Evolutionary conservation across 768 basidiomycete genomes (phyloP), one percentile per base, ranked within the genome.

Genomic region (Panaeolus papilionaceus): DNA sequence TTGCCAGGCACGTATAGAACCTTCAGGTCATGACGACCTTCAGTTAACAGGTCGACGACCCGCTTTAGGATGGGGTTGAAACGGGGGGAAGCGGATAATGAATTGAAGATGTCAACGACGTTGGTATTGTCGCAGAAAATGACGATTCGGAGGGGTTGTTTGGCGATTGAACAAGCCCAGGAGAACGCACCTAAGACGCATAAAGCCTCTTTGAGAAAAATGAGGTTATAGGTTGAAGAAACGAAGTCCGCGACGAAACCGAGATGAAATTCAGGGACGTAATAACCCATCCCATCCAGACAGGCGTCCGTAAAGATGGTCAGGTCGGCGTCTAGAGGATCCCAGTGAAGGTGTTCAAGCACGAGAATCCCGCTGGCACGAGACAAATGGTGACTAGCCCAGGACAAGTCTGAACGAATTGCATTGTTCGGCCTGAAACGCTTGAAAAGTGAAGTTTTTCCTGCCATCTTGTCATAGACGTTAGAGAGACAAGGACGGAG

Each of bases 401-500:
- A 85, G 0, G 0, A 0, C 16, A 80, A 63, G 49, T 82, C 79
- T 0, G 54, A 33, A 0, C 33, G 16, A 23, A 82, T 66, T 0
- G 62, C 62, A 0, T 63, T 64, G 61, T 78, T 82, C 38, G 81
- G 40, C n/a, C 67, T 23, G 23, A 23, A 23, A 23, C 23, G 23
- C 23, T 23, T 23, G 23, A 23, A 23, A 0, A 1, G 23, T 0
- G 77, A 8, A 83, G 47, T 0, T 23, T 38, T 66, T 2, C 75
- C 77, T 1, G 61, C 38, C 38, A 77, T 75, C 45, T 80, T 81
- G 0, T 18, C 42, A 49, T 79, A 80, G 3, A 78, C n/a, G 9
- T 69, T 40, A 47, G 61, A 71, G 2, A 81, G 71, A 7, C 71
- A 71, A 0, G 78, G 78, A 0, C 72, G 49, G 0, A 79, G 64